Evolutionary conservation across 148 eudicot species (phyloP), one percentile per base, ranked within the genome.

Genomic region (Selenicereus undatus): DNA sequence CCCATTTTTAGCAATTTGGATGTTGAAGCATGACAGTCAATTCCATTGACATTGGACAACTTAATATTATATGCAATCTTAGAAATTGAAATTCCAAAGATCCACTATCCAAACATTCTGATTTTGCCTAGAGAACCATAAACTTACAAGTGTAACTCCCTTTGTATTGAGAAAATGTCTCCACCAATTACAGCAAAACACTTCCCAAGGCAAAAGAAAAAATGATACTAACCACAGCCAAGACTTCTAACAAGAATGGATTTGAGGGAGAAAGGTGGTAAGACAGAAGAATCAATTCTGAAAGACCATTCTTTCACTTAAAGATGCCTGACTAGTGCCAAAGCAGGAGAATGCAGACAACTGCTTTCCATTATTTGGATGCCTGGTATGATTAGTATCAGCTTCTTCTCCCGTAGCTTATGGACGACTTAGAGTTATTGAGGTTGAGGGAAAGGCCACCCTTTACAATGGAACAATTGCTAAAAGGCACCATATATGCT

Each of bases 301-400:
- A 80, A 80, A 86, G 66, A 68, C 84, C 83, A 85, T 85, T 80
- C 80, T 81, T 83, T 83, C 79, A 51, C 83, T 82, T 81, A 86
- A 73, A 65, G 86, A 86, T 86, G 81, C 77, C 85, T 79, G 69
- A 85, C 82, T 26, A 77, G 71, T 51, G 74, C 82, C 2, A 78
- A 71, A 79, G 72, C n/a, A 56, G 83, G 80, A 80, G 73, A 32
- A 32, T 32, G 32, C 32, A 32, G 32, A 32, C 32, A 32, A 81
- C 26, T 68, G 30, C 36, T 11, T 12, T 30, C 16, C 1, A 27
- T 68, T 14, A 68, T 71, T 29, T 9, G 17, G 36, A 14, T 29
- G 17, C 22, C 14, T 9, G 0, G 58, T 52, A 17, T 17, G 58
- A 12, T 52, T 52, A 36, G 32, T 32, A 32, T 32, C 20, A 39